phyloP scores from a whole-genome alignment of 345 rosid species.

The Lepidium africanum region DNA sequence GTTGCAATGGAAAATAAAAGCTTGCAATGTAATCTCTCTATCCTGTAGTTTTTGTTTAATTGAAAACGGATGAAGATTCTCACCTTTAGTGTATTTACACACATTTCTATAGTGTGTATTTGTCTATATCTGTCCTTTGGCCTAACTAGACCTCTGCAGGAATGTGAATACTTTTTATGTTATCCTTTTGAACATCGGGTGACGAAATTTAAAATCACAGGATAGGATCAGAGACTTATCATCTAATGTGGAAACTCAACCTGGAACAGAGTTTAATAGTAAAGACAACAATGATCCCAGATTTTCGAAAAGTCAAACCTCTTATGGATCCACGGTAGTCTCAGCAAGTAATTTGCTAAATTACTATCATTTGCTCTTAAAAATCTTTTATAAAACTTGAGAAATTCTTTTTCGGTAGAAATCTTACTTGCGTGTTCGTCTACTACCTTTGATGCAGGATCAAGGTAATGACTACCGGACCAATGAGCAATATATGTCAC shows the following conservation, averaged over 20 bases:
- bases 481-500: conserved; percentile 25
- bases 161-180: conserved; percentile 1
- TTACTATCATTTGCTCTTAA: conserved; percentile 14
- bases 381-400: background rate
- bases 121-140: background rate
- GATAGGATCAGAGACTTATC: conserved; percentile 60
- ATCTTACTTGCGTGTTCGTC: conserved; percentile 6
- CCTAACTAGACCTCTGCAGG: background rate
- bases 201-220: conserved; percentile 33
- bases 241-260: conserved; percentile 30
- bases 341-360: conserved; percentile 35
- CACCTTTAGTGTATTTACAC: background rate
- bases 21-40: conserved; percentile 62
- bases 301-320: conserved; percentile 22
- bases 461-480: conserved; percentile 19
- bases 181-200: background rate
- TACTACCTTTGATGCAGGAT: conserved; percentile 19
- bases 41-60: conserved; percentile 4
- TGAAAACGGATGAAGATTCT: background rate
- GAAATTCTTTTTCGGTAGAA: background rate
- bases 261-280: conserved; percentile 29
- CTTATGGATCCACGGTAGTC: conserved; percentile 36
- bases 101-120: background rate
- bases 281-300: conserved; percentile 31
- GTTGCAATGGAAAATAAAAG: conserved; percentile 73